phyloP scores from a whole-genome alignment of 2,329 filamentous ascomycete genomes.

The Cordyceps militaris region DNA sequence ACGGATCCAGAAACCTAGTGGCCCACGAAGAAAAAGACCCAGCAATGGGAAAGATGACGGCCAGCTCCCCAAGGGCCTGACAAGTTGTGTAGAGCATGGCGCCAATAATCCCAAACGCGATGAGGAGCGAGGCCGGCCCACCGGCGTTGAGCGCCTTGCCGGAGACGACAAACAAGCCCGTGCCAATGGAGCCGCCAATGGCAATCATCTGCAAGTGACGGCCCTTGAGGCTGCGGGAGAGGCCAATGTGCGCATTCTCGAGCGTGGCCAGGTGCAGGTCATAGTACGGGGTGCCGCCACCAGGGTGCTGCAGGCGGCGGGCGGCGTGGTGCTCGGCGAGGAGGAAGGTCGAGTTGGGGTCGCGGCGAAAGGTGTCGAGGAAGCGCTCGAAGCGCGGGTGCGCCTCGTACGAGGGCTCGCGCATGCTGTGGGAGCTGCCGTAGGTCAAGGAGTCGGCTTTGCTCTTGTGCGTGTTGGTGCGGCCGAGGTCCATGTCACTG shows the following conservation, averaged over 20 bases:
- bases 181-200: constrained; percentile 85
- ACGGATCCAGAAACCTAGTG: constrained; percentile 85
- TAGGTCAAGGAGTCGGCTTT: constrained; percentile 50
- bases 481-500: constrained; percentile 48
- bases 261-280: constrained; percentile 54
- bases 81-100: constrained; percentile 88
- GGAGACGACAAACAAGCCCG: constrained; percentile 81
- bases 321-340: constrained; percentile 33
- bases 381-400: constrained; percentile 33
- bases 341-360: constrained; percentile 44
- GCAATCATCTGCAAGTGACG: constrained; percentile 96
- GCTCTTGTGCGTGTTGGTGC: constrained; percentile 48
- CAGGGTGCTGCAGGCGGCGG: constrained; percentile 25
- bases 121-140: constrained; percentile 69
- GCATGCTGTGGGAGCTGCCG: constrained; percentile 45
- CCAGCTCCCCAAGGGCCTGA: constrained; percentile 85
- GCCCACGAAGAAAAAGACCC: constrained; percentile 91
- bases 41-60: constrained; percentile 82
- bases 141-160: constrained; percentile 63
- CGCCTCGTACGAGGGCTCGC: constrained; percentile 40
- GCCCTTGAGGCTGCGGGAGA: constrained; percentile 72
- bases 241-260: constrained; percentile 67
- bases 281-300: constrained; percentile 44
- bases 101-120: constrained; percentile 74
- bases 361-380: constrained; percentile 57